Percentiles rank a stretch among this genome's conserved stretches.
Conservation (phyloP, 2,329 filamentous ascomycete genomes). For the Aspergillus sp. region DNA sequence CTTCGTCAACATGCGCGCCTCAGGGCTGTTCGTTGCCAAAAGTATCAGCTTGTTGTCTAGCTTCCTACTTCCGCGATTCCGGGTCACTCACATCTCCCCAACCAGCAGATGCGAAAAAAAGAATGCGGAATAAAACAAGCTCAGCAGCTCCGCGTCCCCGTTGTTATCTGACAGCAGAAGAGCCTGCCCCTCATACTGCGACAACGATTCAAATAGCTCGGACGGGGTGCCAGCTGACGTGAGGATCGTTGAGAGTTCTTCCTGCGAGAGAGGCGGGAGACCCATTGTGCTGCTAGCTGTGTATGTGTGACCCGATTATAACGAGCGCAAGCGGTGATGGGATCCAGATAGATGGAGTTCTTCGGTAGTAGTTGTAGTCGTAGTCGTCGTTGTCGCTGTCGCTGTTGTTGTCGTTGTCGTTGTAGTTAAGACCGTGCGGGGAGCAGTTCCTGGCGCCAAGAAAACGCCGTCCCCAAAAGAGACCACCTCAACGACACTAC, state of each 20-base stretch:
- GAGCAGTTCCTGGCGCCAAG: slow-evolving; percentile 30
- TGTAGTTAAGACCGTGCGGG: slow-evolving; percentile 16
- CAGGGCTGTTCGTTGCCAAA: slow-evolving; percentile 19
- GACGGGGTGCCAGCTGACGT: slow-evolving; percentile 21
- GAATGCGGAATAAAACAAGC: slow-evolving; percentile 32
- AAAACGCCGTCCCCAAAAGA: slow-evolving; percentile 20
- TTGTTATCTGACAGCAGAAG: slow-evolving; percentile 19
- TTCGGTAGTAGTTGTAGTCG: too few species aligned
- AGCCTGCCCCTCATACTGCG: slow-evolving; percentile 29
- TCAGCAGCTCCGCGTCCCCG: slow-evolving; percentile 22
- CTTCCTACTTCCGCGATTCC: not conserved
- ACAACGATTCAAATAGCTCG: slow-evolving; percentile 28
- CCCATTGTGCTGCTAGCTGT: slow-evolving; percentile 14
- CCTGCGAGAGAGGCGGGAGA: slow-evolving; percentile 21
- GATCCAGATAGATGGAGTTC: too few species aligned
- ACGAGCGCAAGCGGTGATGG: too few species aligned
- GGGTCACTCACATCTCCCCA: slow-evolving; percentile 28
- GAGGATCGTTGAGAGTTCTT: slow-evolving; percentile 23
- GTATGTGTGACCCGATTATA: not conserved
- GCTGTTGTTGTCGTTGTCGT: too few species aligned
- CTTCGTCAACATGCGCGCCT: slow-evolving; percentile 33
- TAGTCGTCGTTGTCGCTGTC: too few species aligned
- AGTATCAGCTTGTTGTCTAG: slow-evolving; percentile 1
- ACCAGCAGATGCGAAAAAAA: slow-evolving; percentile 34
- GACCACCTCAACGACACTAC: slow-evolving; percentile 23